A percentile compares a stretch with the other conserved stretches of the same genome.
phyloP scores from a whole-genome alignment of 805 yeast species.

The Barnettozyma wickerhamii region DNA sequence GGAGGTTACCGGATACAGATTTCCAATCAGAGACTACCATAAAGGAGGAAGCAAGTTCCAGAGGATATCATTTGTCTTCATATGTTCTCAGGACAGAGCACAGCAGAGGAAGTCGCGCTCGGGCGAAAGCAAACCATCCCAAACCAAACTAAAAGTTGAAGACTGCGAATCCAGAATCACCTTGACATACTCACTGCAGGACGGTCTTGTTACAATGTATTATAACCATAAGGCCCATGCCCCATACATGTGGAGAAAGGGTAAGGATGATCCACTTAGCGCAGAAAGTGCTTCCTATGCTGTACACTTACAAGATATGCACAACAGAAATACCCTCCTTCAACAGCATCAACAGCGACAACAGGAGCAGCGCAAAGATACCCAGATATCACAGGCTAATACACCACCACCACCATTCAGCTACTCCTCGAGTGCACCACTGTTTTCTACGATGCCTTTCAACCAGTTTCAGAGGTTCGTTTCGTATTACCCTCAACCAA shows the following conservation, averaged over 20 bases:
- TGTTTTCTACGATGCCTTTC: neutral
- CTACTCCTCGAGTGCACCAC: neutral
- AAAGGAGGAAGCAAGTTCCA: slow-evolving; percentile 38
- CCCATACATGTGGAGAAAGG: slow-evolving; percentile 31
- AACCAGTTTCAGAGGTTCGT: neutral
- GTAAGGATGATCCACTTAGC: neutral
- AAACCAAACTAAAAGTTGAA: slow-evolving; percentile 38
- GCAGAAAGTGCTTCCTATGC: slow-evolving; percentile 5
- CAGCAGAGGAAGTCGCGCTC: slow-evolving; percentile 40
- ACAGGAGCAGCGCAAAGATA: neutral
- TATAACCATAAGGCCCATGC: slow-evolving; percentile 38
- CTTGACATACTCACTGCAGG: slow-evolving; percentile 33
- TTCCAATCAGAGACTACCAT: slow-evolving; percentile 42
- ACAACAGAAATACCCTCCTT: slow-evolving; percentile 4
- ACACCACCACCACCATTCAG: neutral
- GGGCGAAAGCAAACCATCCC: slow-evolving; percentile 32
- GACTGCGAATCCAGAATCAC: slow-evolving; percentile 37
- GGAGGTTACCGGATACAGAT: slow-evolving; percentile 36
- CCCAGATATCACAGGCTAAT: neutral
- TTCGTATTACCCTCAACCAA: too few relatives aligned
- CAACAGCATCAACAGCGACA: slow-evolving; percentile 6
- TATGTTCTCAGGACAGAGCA: slow-evolving; percentile 41
- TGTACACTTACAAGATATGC: slow-evolving; percentile 4
- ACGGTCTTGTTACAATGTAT: slow-evolving; percentile 33
- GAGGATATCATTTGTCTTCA: slow-evolving; percentile 39